Conservation (phyloP, 441 rosid genomes). For the Omphalea diandra region DNA sequence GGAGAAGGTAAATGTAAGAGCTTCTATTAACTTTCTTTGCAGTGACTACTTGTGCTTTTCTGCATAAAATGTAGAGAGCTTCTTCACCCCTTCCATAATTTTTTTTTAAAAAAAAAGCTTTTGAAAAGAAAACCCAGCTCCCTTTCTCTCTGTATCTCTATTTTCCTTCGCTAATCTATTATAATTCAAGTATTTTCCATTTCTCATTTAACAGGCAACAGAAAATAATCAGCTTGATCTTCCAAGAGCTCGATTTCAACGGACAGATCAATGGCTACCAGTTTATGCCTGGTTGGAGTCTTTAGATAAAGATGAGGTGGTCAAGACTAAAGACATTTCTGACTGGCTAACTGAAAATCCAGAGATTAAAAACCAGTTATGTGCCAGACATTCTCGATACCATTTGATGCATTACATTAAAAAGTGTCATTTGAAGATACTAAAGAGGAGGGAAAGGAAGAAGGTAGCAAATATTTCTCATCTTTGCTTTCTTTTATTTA, state of each 20-base stretch:
- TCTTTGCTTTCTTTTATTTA: neutral
- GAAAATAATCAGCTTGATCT: constrained; percentile 43
- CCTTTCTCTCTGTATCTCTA: neutral
- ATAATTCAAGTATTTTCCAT: neutral
- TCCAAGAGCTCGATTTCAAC: constrained; percentile 82
- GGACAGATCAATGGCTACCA: constrained; percentile 87
- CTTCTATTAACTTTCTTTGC: neutral
- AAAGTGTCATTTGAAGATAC: constrained; percentile 90
- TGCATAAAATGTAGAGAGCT: too few species aligned
- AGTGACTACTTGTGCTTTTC: neutral
- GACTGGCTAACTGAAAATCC: constrained; percentile 82
- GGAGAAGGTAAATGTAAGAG: too few species aligned
- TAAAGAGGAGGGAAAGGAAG: constrained; percentile 84
- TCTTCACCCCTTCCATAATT: too few species aligned
- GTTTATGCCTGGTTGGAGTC: constrained; percentile 91
- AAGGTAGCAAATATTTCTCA: constrained; percentile 29
- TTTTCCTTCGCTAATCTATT: neutral
- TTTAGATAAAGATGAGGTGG: constrained; percentile 67
- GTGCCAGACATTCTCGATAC: constrained; percentile 82
- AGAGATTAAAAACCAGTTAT: constrained; percentile 59
- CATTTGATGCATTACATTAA: constrained; percentile 95
- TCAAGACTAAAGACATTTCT: constrained; percentile 82
- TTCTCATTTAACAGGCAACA: constrained; percentile 34
- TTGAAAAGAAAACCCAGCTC: too few species aligned
- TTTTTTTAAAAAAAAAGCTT: too few species aligned